These are phyloP conservation scores for Moniliophthora roreri DNA, from an alignment of 1,284 basidiomycete genomes.

Conservation along the genomic window DNA sequence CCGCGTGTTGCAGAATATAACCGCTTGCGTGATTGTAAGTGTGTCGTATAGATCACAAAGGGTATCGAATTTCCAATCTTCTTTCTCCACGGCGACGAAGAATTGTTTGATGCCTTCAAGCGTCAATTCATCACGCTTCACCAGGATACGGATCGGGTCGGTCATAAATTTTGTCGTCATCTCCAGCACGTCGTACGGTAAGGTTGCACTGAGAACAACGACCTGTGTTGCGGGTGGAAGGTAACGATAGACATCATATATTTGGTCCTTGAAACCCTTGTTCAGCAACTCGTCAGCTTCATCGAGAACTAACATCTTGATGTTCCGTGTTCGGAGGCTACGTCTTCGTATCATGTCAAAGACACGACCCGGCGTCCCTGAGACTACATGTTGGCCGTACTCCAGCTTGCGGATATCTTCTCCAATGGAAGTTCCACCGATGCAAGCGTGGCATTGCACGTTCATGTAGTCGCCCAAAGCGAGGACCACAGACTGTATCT, in stretches of 20 bases:
- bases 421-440: constrained; percentile 95
- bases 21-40: constrained; percentile 98
- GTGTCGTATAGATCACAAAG: constrained; percentile 98
- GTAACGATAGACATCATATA: constrained; percentile 99
- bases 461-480: constrained; percentile 99
- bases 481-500: constrained; percentile 98
- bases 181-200: constrained; percentile 97
- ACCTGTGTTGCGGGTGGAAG: constrained; percentile 98
- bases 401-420: constrained; percentile 99
- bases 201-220: constrained; percentile 92
- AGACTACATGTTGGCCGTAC: constrained; percentile 97
- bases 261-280: constrained; percentile 99
- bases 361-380: constrained; percentile 96
- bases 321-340: constrained; percentile 92
- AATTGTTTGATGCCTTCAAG: constrained; percentile 99
- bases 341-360: constrained; percentile 99
- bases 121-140: constrained; percentile 99
- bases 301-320: constrained; percentile 99
- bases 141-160: constrained; percentile 96
- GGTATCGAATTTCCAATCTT: constrained; percentile 99
- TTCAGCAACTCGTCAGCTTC: constrained; percentile 98
- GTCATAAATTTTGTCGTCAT: constrained; percentile 99
- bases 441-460: constrained; percentile 98
- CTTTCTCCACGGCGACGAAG: constrained; percentile 99
- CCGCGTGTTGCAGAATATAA: constrained; percentile 99